Percentiles rank a stretch among this genome's conserved stretches.
Evolutionary conservation across 805 yeast genomes (phyloP).

Genomic region (Hanseniaspora meyeri): DNA sequence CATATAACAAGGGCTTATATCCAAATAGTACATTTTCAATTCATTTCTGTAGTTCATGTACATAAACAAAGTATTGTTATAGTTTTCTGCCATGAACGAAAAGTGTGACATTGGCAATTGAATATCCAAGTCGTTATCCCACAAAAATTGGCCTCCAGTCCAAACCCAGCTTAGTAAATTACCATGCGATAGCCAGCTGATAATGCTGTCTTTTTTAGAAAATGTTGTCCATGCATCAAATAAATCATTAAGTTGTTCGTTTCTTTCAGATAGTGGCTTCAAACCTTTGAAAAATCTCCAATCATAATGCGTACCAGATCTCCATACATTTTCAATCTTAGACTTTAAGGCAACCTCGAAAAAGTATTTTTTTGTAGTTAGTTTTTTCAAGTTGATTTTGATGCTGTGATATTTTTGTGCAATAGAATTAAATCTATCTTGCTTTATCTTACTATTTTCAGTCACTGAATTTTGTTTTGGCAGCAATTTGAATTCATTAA

Average conservation of each 20-base stretch:
- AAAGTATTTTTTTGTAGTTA: neutral
- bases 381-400: neutral
- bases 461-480: constrained; percentile 14
- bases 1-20: constrained; percentile 34
- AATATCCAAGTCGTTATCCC: constrained; percentile 47
- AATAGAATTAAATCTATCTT: neutral
- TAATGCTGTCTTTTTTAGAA: constrained; percentile 30
- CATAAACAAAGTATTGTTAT: constrained; percentile 35
- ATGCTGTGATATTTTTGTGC: neutral
- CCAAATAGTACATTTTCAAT: constrained; percentile 37
- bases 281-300: constrained; percentile 45
- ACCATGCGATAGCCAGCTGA: constrained; percentile 47
- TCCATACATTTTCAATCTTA: neutral
- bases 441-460: neutral
- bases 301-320: constrained; percentile 34
- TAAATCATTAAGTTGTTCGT: constrained; percentile 27
- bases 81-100: constrained; percentile 31
- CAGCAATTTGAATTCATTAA: neutral
- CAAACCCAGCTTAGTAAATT: constrained; percentile 44
- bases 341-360: constrained; percentile 11
- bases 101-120: constrained; percentile 38
- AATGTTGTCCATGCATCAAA: constrained; percentile 39
- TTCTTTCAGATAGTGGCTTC: constrained; percentile 26
- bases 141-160: constrained; percentile 42
- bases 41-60: constrained; percentile 31